These are phyloP conservation scores for Xenoacremonium recifei DNA, from an alignment of 2,329 filamentous ascomycete genomes.

Conservation along the genomic window DNA sequence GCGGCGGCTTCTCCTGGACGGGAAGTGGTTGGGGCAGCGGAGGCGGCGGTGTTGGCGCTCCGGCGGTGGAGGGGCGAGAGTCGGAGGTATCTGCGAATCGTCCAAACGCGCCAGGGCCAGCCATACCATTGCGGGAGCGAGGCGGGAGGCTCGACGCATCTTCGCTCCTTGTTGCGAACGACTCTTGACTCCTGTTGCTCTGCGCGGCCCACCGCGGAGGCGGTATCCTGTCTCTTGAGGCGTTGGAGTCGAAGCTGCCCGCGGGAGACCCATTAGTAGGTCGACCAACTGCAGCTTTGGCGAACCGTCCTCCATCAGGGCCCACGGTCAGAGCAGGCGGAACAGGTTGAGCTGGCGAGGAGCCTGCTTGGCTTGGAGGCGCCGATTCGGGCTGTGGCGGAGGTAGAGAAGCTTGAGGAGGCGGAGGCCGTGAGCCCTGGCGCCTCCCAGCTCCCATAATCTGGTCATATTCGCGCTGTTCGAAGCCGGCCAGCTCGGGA, in stretches of 20 bases:
- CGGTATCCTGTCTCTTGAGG: constrained; percentile 38
- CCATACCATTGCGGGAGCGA: constrained; percentile 51
- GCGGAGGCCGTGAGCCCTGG: constrained; percentile 24
- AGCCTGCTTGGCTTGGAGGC: constrained; percentile 1
- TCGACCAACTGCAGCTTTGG: constrained; percentile 28
- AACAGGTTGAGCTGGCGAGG: constrained; percentile 12
- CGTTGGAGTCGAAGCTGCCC: constrained; percentile 50
- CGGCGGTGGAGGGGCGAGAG: constrained; percentile 9
- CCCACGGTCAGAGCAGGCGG: constrained; percentile 16
- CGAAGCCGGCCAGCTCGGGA: constrained; percentile 81
- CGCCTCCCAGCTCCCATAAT: constrained; percentile 61
- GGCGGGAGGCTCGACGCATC: constrained; percentile 50
- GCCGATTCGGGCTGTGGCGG: not conserved
- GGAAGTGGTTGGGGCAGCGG: constrained; percentile 24
- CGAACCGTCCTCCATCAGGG: constrained; percentile 28
- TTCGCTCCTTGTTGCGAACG: constrained; percentile 47
- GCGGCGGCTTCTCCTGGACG: constrained; percentile 49
- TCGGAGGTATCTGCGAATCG: constrained; percentile 35
- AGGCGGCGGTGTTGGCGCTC: constrained; percentile 19
- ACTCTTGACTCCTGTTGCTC: constrained; percentile 58
- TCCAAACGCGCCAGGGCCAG: constrained; percentile 37
- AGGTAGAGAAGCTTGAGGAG: constrained; percentile 20
- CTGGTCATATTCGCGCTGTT: constrained; percentile 72
- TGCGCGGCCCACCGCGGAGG: constrained; percentile 47
- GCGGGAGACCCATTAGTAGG: constrained; percentile 48